phyloP scores from a whole-genome alignment of 148 eudicot genomes.

The Heliosperma pusillum region DNA sequence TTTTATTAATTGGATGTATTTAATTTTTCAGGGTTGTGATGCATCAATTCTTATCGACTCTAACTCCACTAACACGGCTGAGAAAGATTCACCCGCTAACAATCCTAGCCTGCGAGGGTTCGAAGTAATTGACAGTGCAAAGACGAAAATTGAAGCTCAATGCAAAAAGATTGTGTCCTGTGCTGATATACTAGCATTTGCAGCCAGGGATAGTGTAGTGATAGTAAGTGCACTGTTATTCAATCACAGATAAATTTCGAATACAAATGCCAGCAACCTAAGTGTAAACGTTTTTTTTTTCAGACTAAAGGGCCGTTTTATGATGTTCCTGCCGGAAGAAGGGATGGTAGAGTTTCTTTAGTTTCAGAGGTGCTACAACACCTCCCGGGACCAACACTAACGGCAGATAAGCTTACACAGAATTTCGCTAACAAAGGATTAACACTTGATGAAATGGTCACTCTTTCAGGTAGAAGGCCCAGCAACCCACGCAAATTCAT shows the following conservation, averaged over 20 bases:
- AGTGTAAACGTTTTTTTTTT: not conserved
- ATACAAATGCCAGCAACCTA: not conserved
- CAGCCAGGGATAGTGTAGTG: slow-evolving; percentile 26
- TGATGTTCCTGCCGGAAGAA: slow-evolving; percentile 27
- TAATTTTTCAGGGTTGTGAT: slow-evolving; percentile 59
- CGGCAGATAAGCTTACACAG: slow-evolving; percentile 20
- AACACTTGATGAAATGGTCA: slow-evolving; percentile 5
- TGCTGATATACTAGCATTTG: slow-evolving; percentile 29
- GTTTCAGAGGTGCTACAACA: slow-evolving; percentile 16
- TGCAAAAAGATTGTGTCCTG: slow-evolving; percentile 45
- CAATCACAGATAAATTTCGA: not conserved
- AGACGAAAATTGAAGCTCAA: slow-evolving; percentile 45
- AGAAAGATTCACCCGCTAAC: slow-evolving; percentile 70
- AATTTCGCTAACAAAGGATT: slow-evolving; percentile 21
- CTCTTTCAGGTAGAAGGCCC: slow-evolving; percentile 6
- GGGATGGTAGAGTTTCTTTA: slow-evolving; percentile 26
- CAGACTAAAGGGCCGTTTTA: slow-evolving; percentile 17
- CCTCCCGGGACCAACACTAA: slow-evolving; percentile 15
- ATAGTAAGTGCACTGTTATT: not conserved
- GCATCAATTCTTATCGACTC: slow-evolving; percentile 76
- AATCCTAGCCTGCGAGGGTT: slow-evolving; percentile 66
- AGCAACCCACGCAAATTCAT: no score
- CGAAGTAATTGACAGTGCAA: slow-evolving; percentile 64
- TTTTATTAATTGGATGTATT: not conserved
- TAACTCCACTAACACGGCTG: slow-evolving; percentile 51